Base-by-base conservation (phyloP, 371 early-diverging fungal genomes). In the Conidiobolus incongruus region DNA sequence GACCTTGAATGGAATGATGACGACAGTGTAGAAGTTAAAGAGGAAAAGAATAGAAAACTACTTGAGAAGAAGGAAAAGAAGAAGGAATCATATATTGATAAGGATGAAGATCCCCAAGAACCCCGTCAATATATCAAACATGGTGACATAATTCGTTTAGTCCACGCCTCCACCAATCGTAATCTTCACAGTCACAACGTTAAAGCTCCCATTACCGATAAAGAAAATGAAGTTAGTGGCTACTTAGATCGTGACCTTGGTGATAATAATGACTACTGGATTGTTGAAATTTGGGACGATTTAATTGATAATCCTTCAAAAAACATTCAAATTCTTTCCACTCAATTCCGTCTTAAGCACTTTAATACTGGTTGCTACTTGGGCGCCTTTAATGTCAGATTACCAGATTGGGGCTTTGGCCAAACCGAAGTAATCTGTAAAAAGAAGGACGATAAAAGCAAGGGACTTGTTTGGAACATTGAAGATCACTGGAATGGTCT, bases 381-480 rank as follows among this genome's bases (percentile, higher is more conserved):
- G 41, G 58, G 68, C 2, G 73, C 83, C 8, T 68, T 77, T 34
- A 74, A 75, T 28, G 72, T 70, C 16, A 72, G 70, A 21, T 70
- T 95, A 31, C 99, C 99, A 2, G 73, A 84, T 47, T 99, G 99
- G 99, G 99, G 98, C 11, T 94, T 89, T 68, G 76, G 78, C 47
- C 99, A 99, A 60, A 67, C 76, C 2, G 99, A 98, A 55, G 88
- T 98, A 1, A 62, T 66, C 2, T 98, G 97, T 59, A 78, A 82
- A 45, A 64, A 77, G 45, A 63, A 67, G 23, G 66, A 76, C 37
- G 54, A 67, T 11, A 64, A 72, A 11, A 54, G 60, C n/a, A 58
- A 61, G 38, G 61, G 73, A 34, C 57, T 26, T 32, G 67, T 90
- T 56, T 99, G 99, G 99, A 98, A 97, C 61, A 61, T 99, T 40